phyloP scores from a whole-genome alignment of 225 moss, liverwort and hornwort species.

The Thuidium tamariscinum region DNA sequence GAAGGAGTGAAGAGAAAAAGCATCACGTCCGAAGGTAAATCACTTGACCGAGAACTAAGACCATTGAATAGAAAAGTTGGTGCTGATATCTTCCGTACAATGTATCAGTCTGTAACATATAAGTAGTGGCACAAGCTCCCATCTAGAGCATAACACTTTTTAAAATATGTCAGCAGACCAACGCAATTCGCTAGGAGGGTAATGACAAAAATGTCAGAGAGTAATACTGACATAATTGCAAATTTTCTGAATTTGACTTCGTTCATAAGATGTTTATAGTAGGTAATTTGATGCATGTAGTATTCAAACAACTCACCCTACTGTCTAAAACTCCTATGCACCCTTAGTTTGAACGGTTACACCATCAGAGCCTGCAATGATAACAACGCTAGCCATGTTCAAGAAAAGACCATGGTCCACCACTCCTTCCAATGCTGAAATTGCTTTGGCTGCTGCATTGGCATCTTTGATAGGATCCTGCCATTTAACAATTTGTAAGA shows the following conservation, averaged over 20 bases:
- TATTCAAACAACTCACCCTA: not conserved
- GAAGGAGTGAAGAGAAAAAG: not conserved
- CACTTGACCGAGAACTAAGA: not conserved
- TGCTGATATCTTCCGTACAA: not conserved
- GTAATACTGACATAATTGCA: not conserved
- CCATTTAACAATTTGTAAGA: not conserved
- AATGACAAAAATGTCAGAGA: not conserved
- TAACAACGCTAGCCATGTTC: conserved; percentile 79
- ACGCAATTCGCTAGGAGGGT: not conserved
- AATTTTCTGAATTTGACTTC: not conserved
- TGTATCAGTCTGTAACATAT: not conserved
- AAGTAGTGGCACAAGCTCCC: not conserved
- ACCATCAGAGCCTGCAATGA: conserved; percentile 68
- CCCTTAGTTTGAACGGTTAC: conserved; percentile 64
- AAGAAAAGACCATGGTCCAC: conserved; percentile 85
- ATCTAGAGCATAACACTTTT: not conserved
- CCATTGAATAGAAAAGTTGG: not conserved
- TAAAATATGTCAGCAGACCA: not conserved
- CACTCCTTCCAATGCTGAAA: conserved; percentile 72
- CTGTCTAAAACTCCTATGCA: not conserved
- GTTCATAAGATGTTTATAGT: not conserved
- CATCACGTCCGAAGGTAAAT: not conserved
- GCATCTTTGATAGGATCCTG: conserved; percentile 82
- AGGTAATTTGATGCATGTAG: not conserved
- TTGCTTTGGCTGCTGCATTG: conserved; percentile 65